Base-by-base conservation (phyloP, 1,139 yeast genomes). In the Blastobotrys aristatus region DNA sequence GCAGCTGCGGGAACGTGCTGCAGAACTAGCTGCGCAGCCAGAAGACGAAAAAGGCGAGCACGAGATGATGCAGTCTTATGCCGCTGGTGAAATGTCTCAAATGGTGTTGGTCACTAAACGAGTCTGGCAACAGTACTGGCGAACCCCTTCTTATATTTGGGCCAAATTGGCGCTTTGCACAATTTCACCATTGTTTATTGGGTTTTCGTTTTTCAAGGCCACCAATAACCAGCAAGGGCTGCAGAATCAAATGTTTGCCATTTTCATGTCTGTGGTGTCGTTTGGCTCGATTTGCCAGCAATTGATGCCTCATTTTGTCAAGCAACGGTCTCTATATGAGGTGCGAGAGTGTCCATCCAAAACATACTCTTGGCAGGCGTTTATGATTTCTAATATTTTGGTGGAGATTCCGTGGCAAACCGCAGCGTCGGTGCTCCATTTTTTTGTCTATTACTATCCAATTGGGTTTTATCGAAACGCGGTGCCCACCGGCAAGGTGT, bases 311-410 rank as follows among this genome's bases (percentile, higher is more conserved):
- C 71, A 76, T 49, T 86, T 74, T 62, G 82, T 83, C 43, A 65
- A 69, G 42, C 95, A 84, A 65, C 79, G 96, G 68, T 80, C 80
- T 57, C 70, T 89, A 42, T 89, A 86, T 63, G 96, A 87, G 64
- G 90, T 83, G n/a, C 79, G 96, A 63, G 97, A 89, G 66, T 79
- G 95, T 36, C 96, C 96, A 11, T 82, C 78, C 53, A 79, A 71
- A 69, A 80, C 71, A 38, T 85, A 72, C 55, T 70, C 79, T 2
- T 79, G 95, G 94, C 56, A 71, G 66, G 74, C 79, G 50, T 71
- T 75, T 66, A 67, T 87, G 54, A 56, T 73, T 30, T 78, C 86
- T 18, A 90, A 86, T 65, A 71, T 87, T 40, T 66, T 81, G 17
- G 82, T 77, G 31, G 96, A 88, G 62, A 64, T 85, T 31, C 95